Conservation (phyloP, 768 basidiomycete species). For the Crepidotus variabilis region DNA sequence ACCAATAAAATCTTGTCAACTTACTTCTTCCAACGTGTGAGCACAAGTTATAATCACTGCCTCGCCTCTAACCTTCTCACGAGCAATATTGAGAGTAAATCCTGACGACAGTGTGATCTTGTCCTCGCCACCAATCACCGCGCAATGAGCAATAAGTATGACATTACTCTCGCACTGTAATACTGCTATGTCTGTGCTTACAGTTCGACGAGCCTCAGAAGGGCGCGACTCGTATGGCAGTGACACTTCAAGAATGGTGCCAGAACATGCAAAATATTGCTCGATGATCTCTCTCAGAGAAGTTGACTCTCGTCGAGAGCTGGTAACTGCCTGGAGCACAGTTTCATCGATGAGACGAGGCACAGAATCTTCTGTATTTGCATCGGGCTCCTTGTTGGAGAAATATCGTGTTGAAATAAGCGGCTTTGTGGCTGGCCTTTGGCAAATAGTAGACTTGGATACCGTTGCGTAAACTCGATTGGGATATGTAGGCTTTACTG, state of each 20-base stretch:
- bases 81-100: conserved; percentile 42
- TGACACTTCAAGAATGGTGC: conserved; percentile 35
- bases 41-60: conserved; percentile 51
- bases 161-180: conserved; percentile 26
- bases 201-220: not conserved
- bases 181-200: conserved; percentile 19
- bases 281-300: conserved; percentile 27
- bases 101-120: conserved; percentile 54
- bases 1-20: conserved; percentile 7
- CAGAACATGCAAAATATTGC: conserved; percentile 39
- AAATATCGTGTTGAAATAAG: too few relatives aligned
- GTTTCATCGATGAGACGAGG: too few relatives aligned
- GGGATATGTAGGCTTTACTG: too few relatives aligned
- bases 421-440: too few relatives aligned
- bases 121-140: conserved; percentile 29
- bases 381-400: too few relatives aligned
- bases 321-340: too few relatives aligned
- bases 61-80: conserved; percentile 18
- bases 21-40: conserved; percentile 61
- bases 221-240: conserved; percentile 54
- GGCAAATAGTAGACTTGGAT: too few relatives aligned
- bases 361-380: too few relatives aligned
- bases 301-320: too few relatives aligned
- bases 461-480: too few relatives aligned
- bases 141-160: conserved; percentile 51